phyloP scores from a whole-genome alignment of 2,329 filamentous ascomycete species.

The Thyridium curvatum region DNA sequence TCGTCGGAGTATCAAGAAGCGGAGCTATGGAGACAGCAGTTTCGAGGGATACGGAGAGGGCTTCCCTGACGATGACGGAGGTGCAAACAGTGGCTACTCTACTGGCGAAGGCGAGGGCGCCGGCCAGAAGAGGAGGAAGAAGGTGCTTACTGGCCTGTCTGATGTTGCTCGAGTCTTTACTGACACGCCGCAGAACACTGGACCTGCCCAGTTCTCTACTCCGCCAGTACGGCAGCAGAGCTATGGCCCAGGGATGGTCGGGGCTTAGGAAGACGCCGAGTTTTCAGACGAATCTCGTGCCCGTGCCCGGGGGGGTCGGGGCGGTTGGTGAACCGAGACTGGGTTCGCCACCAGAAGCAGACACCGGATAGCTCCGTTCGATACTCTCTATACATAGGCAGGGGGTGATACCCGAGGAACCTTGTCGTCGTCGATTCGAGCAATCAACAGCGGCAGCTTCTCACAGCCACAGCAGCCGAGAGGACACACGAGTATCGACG shows the following conservation, averaged over 20 bases:
- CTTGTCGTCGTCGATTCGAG: too few species aligned
- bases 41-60: constrained; percentile 71
- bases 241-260: constrained; percentile 54
- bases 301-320: constrained; percentile 1
- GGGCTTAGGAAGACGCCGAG: constrained; percentile 34
- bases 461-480: too few species aligned
- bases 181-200: constrained; percentile 41
- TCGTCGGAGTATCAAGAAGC: constrained; percentile 64
- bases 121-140: constrained; percentile 58
- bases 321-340: not conserved
- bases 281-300: too few species aligned
- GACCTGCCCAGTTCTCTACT: constrained; percentile 34
- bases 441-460: too few species aligned
- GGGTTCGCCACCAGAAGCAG: not conserved
- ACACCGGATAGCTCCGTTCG: not conserved
- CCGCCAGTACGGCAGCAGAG: constrained; percentile 40
- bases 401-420: not conserved
- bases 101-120: constrained; percentile 61
- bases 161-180: constrained; percentile 22
- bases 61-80: constrained; percentile 60
- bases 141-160: constrained; percentile 38
- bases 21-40: constrained; percentile 68
- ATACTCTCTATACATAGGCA: not conserved
- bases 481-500: too few species aligned
- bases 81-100: constrained; percentile 56